phyloP scores from a whole-genome alignment of 176 grass and related monocot species.

The Secale cereale region DNA sequence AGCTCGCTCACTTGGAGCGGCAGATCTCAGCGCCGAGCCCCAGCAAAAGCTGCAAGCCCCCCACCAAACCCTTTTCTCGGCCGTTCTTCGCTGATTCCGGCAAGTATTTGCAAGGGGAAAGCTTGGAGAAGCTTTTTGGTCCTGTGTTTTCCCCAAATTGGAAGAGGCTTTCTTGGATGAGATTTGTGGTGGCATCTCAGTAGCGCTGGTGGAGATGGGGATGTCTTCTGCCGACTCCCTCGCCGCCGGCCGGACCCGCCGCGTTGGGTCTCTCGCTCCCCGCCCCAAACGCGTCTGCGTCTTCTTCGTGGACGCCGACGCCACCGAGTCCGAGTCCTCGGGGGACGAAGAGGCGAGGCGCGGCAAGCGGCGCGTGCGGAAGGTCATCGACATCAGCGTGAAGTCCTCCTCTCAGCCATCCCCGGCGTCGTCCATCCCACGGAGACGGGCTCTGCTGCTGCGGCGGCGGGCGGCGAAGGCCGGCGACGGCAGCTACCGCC shows the following conservation, averaged over 20 bases:
- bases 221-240: background rate
- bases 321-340: constrained; percentile 62
- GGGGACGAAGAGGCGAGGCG: constrained; percentile 16
- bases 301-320: constrained; percentile 55
- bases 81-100: background rate
- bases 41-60: background rate
- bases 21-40: constrained; percentile 4
- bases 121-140: background rate
- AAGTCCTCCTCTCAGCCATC: background rate
- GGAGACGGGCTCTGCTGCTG: background rate
- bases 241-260: constrained; percentile 26
- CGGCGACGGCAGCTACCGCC: background rate
- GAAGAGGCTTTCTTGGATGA: background rate
- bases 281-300: constrained; percentile 43
- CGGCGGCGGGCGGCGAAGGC: background rate
- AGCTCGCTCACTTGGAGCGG: constrained; percentile 16
- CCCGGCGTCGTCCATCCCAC: background rate
- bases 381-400: constrained; percentile 49
- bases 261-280: background rate
- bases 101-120: background rate
- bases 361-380: constrained; percentile 19
- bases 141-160: background rate
- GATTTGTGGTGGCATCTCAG: background rate
- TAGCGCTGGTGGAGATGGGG: constrained; percentile 6
- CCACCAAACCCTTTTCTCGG: background rate